phyloP scores from a whole-genome alignment of 345 rosid genomes.

The Gossypium ekmanianum region DNA sequence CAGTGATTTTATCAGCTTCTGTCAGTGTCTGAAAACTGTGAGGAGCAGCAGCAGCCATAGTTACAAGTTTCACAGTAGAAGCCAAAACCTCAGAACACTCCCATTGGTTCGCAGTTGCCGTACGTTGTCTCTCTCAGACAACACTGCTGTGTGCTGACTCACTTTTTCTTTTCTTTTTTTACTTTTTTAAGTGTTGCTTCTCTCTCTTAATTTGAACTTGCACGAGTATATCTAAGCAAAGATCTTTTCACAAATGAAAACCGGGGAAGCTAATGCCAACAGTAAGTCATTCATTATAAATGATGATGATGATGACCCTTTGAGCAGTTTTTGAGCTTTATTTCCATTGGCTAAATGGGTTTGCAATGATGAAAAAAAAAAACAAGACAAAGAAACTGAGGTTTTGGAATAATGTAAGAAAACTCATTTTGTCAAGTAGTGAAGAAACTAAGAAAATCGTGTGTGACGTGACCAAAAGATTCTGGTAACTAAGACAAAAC shows the following conservation, averaged over 20 bases:
- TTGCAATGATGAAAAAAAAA: conserved; percentile 15
- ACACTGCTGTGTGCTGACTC: background rate
- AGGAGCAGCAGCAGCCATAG: conserved; percentile 28
- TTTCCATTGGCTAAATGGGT: conserved; percentile 20
- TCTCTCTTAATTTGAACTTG: conserved; percentile 19
- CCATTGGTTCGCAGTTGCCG: conserved; percentile 42
- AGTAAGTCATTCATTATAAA: conserved; percentile 15
- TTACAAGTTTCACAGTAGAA: conserved; percentile 29
- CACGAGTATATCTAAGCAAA: conserved; percentile 46
- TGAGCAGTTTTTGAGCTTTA: background rate
- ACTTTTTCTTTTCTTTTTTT: conserved; percentile 18
- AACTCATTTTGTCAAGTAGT: conserved; percentile 53
- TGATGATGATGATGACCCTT: conserved; percentile 18
- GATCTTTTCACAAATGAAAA: conserved; percentile 33
- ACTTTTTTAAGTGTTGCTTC: conserved; percentile 21
- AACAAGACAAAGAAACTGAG: conserved; percentile 10
- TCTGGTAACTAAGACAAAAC: conserved; percentile 41
- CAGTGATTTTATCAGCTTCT: background rate
- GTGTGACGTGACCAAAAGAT: conserved; percentile 76
- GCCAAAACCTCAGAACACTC: conserved; percentile 36
- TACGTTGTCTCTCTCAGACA: conserved; percentile 29
- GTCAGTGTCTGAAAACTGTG: conserved; percentile 28
- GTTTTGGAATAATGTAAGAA: conserved; percentile 36
- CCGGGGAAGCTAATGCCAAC: conserved; percentile 22
- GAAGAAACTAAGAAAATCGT: conserved; percentile 51